Conservation (phyloP, 2,329 filamentous ascomycete species). For the Exophiala viscosa region DNA sequence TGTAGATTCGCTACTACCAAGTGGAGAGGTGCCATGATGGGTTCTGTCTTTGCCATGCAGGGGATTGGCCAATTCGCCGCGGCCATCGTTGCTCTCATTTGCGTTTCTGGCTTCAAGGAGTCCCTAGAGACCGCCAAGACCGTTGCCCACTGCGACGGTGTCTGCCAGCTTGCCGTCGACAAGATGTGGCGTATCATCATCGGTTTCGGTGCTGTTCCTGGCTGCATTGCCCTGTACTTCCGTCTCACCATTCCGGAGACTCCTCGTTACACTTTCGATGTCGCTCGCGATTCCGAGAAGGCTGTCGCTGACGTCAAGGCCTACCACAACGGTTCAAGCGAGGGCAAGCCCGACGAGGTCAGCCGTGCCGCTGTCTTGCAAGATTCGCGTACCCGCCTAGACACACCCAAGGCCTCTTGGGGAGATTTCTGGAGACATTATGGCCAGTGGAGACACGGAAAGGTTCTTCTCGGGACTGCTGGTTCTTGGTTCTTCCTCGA, state of each 20-base stretch:
- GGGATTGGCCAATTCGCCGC: constrained; percentile 75
- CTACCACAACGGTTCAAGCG: constrained; percentile 64
- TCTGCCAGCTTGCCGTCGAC: constrained; percentile 69
- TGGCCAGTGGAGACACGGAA: constrained; percentile 65
- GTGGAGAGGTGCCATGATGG: constrained; percentile 85
- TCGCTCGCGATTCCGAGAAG: constrained; percentile 70
- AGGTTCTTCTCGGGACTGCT: constrained; percentile 72
- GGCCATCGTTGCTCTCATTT: constrained; percentile 71
- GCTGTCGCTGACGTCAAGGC: constrained; percentile 68
- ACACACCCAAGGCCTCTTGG: constrained; percentile 67
- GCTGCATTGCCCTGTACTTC: constrained; percentile 78
- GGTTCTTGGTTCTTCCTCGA: constrained; percentile 83
- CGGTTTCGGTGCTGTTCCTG: constrained; percentile 75
- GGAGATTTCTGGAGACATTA: constrained; percentile 70
- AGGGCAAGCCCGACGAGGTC: constrained; percentile 65
- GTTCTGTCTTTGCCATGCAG: constrained; percentile 81
- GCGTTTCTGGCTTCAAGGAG: constrained; percentile 67
- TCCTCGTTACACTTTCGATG: constrained; percentile 81
- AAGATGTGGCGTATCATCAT: constrained; percentile 85
- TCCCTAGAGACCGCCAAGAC: constrained; percentile 53
- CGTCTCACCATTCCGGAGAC: constrained; percentile 84
- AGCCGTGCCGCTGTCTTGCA: constrained; percentile 57
- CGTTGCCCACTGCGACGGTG: constrained; percentile 56
- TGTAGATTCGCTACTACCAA: constrained; percentile 71
- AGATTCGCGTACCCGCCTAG: constrained; percentile 53